phyloP scores from a whole-genome alignment of 202 grass and related monocot species.

The Panicum hallii region DNA sequence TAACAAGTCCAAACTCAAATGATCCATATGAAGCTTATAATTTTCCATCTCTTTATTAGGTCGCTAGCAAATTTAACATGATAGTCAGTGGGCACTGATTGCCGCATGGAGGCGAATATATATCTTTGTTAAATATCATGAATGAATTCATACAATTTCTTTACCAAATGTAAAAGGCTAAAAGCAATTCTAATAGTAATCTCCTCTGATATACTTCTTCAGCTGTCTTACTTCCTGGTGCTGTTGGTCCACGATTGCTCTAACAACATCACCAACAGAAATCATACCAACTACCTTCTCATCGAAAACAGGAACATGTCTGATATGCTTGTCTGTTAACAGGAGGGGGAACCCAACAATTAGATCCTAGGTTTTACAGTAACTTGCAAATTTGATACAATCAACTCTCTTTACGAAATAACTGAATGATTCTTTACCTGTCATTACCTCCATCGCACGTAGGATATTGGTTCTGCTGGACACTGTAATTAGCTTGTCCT shows the following conservation, averaged over 20 bases:
- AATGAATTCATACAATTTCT: background rate
- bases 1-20: background rate
- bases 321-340: conserved; percentile 74
- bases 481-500: conserved; percentile 75
- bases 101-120: background rate
- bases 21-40: background rate
- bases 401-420: background rate
- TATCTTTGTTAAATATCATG: background rate
- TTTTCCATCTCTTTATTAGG: background rate
- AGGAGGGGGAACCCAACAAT: background rate
- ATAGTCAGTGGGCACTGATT: background rate
- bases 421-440: conserved; percentile 55
- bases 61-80: background rate
- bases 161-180: background rate
- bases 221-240: conserved; percentile 79
- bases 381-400: background rate
- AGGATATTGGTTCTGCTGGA: conserved; percentile 73
- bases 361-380: background rate
- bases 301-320: conserved; percentile 89
- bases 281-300: conserved; percentile 84
- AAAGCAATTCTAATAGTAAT: conserved; percentile 68
- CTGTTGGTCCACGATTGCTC: conserved; percentile 82
- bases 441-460: conserved; percentile 93
- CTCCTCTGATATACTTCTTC: conserved; percentile 81
- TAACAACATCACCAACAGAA: conserved; percentile 85